phyloP scores from a whole-genome alignment of 495 filamentous ascomycete species.

The Penicillium tannophilum region DNA sequence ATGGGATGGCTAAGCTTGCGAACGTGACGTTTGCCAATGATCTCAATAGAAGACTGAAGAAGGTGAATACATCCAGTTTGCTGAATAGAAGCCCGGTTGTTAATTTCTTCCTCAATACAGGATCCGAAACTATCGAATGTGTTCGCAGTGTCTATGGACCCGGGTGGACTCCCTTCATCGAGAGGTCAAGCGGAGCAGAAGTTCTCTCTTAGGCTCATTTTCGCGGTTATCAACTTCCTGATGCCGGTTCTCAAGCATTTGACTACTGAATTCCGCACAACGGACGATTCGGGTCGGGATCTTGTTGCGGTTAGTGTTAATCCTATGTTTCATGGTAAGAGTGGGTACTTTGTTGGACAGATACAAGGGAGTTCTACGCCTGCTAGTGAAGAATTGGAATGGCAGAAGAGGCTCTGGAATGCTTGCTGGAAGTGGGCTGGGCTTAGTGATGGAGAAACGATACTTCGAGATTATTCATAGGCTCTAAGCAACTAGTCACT shows the following conservation, averaged over 20 bases:
- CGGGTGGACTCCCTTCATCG: slow-evolving; percentile 25
- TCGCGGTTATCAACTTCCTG: slow-evolving; percentile 19
- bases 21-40: slow-evolving; percentile 46
- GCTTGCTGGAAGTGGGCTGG: slow-evolving; percentile 28
- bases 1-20: slow-evolving; percentile 47
- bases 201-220: slow-evolving; percentile 8
- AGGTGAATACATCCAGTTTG: slow-evolving; percentile 15
- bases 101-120: slow-evolving; percentile 9
- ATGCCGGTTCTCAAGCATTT: slow-evolving; percentile 27
- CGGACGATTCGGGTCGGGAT: slow-evolving; percentile 25
- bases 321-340: slow-evolving; percentile 18
- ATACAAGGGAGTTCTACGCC: slow-evolving; percentile 11
- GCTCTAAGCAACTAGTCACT: not conserved
- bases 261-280: slow-evolving; percentile 35
- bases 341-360: slow-evolving; percentile 24
- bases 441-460: slow-evolving; percentile 19
- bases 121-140: slow-evolving; percentile 23
- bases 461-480: slow-evolving; percentile 2
- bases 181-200: slow-evolving; percentile 24
- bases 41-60: slow-evolving; percentile 42
- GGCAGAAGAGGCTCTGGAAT: slow-evolving; percentile 23
- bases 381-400: slow-evolving; percentile 1
- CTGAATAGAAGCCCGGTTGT: not conserved
- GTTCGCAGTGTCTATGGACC: slow-evolving; percentile 28
- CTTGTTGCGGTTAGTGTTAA: slow-evolving; percentile 22